Base-by-base conservation (phyloP, 805 yeast genomes). In the Candida pseudoglaebosa region DNA sequence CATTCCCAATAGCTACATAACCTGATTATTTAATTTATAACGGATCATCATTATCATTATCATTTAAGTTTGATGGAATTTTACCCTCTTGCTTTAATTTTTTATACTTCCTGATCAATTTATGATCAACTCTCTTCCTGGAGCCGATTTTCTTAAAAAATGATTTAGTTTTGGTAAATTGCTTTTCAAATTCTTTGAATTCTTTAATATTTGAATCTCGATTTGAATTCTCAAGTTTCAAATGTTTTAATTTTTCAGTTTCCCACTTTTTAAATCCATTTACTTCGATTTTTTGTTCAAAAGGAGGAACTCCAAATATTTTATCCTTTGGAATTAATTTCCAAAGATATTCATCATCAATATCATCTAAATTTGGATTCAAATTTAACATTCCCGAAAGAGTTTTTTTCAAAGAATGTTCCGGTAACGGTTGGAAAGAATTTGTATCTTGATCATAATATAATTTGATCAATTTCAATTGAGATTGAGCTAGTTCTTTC, bases 301-400 rank as follows among this genome's bases (percentile, higher is more conserved):
- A 65, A 1, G 71, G 71, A 6, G 65, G 63, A 3, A 47, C 44
- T 6, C 65, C 69, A 47, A 59, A 66, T 21, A 56, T 40, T 40
- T 57, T 56, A 16, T 55, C 62, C 28, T 53, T 54, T 3, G 73
- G 73, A 17, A 62, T 51, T 30, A 63, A 34, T 14, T 62, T 54
- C 72, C 73, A 67, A 28, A 69, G 55, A 39, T 58, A 64, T 22
- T 61, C 67, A 42, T 69, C 70, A 38, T 61, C 63, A 14, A 68
- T 55, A 33, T 59, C 61, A 20, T 58, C 54, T 37, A 67, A 50
- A 17, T 52, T 52, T 1, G 64, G 62, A 40, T 65, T 66, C 37
- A 62, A 44, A 24, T 59, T 60, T 24, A 65, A 53, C 65, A 65
- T 61, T 5, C 71, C 71, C 34, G 68, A 63, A 34, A 67, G 49